phyloP scores from a whole-genome alignment of 495 filamentous ascomycete genomes.

The Penicillium turbatum region DNA sequence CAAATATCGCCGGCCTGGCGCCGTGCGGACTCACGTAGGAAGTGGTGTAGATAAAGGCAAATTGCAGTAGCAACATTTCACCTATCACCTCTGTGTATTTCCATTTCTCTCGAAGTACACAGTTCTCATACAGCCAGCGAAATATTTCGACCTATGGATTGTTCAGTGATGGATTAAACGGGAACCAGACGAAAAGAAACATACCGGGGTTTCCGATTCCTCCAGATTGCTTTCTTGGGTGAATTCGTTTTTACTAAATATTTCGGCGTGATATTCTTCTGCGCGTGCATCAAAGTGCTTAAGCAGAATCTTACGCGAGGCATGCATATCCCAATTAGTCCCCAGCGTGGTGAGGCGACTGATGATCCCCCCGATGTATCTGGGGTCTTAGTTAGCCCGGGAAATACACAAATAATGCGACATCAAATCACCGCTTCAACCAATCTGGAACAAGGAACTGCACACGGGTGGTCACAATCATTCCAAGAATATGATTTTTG shows the following conservation, averaged over 20 bases:
- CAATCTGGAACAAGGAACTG: slow-evolving; percentile 24
- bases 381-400: neutral
- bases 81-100: slow-evolving; percentile 24
- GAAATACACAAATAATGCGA: neutral
- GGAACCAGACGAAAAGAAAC: neutral
- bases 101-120: slow-evolving; percentile 18
- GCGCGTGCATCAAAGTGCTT: slow-evolving; percentile 24
- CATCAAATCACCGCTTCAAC: slow-evolving; percentile 11
- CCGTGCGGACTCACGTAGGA: slow-evolving; percentile 15
- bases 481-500: slow-evolving; percentile 26
- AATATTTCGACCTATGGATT: slow-evolving; percentile 21
- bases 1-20: neutral
- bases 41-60: slow-evolving; percentile 28
- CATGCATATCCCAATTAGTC: slow-evolving; percentile 25
- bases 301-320: slow-evolving; percentile 21
- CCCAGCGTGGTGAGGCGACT: slow-evolving; percentile 14
- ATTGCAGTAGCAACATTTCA: slow-evolving; percentile 25
- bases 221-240: neutral
- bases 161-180: neutral
- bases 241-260: neutral
- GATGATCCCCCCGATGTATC: slow-evolving; percentile 21
- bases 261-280: slow-evolving; percentile 20
- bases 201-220: slow-evolving; percentile 12
- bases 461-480: slow-evolving; percentile 24
- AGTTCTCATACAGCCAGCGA: slow-evolving; percentile 24